Evolutionary conservation across 208 protist genomes (phyloP).

Genomic region (Trypanosoma boissoni): DNA sequence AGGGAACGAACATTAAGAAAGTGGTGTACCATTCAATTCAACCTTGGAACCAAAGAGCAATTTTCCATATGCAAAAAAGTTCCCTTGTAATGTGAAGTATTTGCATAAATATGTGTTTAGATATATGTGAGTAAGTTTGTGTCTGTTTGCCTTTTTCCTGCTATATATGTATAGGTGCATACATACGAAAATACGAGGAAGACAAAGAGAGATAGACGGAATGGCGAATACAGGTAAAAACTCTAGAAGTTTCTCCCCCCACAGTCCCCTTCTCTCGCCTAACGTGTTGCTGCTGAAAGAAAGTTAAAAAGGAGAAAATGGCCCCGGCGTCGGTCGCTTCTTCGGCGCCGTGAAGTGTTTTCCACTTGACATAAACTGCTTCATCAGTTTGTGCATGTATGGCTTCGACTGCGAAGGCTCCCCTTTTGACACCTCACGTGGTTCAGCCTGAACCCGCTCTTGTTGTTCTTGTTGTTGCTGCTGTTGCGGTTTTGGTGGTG

Average conservation of each 20-base stretch:
- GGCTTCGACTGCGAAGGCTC: conserved; percentile 20
- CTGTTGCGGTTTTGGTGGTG: not conserved
- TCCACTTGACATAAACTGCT: conserved; percentile 41
- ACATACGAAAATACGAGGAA: no score
- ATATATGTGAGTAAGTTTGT: no score
- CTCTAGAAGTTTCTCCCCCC: conserved; percentile 6
- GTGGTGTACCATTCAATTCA: no score
- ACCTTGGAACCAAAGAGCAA: no score
- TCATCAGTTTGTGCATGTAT: conserved; percentile 59
- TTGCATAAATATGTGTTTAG: no score
- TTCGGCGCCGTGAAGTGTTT: conserved; percentile 35
- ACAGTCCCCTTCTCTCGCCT: not conserved
- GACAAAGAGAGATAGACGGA: no score
- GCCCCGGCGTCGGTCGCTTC: conserved; percentile 16
- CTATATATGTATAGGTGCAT: no score
- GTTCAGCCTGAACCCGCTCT: not conserved
- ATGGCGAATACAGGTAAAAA: no score
- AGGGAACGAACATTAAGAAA: no score
- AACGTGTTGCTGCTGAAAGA: not conserved
- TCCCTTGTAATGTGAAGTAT: no score
- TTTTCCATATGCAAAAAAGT: no score
- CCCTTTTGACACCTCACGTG: not conserved
- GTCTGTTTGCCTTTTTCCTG: no score
- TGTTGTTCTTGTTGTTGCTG: not conserved
- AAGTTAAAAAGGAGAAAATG: conserved; percentile 23